Evolutionary conservation across 306 rosid species (phyloP).

Genomic region (Argentina anserina): DNA sequence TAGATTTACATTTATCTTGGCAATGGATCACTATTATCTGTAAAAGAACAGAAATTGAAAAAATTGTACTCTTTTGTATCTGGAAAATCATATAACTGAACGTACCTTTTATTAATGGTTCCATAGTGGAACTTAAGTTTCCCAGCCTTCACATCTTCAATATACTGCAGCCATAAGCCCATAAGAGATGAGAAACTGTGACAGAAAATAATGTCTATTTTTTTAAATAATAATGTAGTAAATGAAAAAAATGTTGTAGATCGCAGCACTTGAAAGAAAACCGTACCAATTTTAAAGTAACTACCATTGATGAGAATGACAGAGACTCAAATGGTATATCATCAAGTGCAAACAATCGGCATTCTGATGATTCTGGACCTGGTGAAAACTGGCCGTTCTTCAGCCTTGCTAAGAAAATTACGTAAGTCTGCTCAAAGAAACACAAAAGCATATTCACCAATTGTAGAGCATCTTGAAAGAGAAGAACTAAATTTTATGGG

Average conservation of each 20-base stretch:
- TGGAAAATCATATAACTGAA: neutral
- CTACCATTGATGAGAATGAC: conserved; percentile 94
- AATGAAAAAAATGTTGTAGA: neutral
- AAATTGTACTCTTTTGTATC: neutral
- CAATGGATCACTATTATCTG: neutral
- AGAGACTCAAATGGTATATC: conserved; percentile 82
- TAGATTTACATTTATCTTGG: neutral
- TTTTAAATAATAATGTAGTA: too few species aligned
- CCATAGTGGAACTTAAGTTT: conserved; percentile 78
- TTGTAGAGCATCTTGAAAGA: conserved; percentile 9
- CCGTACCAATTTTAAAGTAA: conserved; percentile 80
- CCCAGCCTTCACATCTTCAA: conserved; percentile 77
- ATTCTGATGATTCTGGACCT: conserved; percentile 92
- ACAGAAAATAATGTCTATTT: conserved; percentile 4
- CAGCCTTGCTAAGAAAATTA: conserved; percentile 85
- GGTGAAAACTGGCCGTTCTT: conserved; percentile 86
- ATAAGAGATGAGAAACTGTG: conserved; percentile 21
- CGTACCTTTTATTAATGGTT: conserved; percentile 75
- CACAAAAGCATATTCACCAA: conserved; percentile 25
- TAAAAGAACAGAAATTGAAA: neutral
- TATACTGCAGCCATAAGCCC: conserved; percentile 54
- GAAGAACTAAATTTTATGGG: neutral
- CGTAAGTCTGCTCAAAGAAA: conserved; percentile 58
- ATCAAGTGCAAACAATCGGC: conserved; percentile 70
- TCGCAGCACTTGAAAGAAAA: conserved; percentile 15